Percentiles rank a stretch among this genome's conserved stretches.
These are phyloP conservation scores for Pueraria montana DNA, from an alignment of 306 rosid species.

Conservation along the genomic window DNA sequence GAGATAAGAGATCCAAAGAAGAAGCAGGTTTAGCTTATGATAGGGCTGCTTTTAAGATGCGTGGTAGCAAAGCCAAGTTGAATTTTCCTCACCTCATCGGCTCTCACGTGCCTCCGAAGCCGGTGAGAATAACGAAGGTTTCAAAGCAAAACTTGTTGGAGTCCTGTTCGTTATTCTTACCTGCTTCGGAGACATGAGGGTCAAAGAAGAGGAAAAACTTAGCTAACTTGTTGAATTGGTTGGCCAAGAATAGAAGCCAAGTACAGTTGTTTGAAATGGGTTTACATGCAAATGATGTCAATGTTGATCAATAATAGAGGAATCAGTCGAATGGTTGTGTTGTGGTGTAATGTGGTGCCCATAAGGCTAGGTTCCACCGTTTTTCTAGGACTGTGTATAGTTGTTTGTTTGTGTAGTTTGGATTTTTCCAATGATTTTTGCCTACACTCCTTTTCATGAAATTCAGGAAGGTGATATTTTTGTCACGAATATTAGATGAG, in stretches of 20 bases:
- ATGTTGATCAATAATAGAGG: background rate
- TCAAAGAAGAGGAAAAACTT: background rate
- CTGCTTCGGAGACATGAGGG: background rate
- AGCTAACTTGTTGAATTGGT: slow-evolving; percentile 15
- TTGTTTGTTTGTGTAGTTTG: background rate
- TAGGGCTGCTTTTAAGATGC: slow-evolving; percentile 62
- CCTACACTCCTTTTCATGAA: background rate
- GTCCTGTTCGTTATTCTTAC: background rate
- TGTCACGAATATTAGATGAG: background rate
- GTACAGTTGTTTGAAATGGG: background rate
- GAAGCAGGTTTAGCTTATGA: slow-evolving; percentile 59
- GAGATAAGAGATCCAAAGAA: slow-evolving; percentile 36
- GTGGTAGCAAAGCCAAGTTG: slow-evolving; percentile 65
- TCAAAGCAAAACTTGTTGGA: background rate
- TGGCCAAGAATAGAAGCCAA: slow-evolving; percentile 14
- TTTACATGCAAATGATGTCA: background rate
- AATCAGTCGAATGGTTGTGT: background rate
- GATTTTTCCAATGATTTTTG: background rate
- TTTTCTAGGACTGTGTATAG: background rate
- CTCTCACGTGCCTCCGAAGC: background rate
- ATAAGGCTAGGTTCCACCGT: background rate
- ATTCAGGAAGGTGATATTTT: background rate
- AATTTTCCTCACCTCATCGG: slow-evolving; percentile 64
- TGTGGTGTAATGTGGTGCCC: background rate
- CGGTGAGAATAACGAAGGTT: background rate